These are phyloP conservation scores for Penicillium sp. DNA, from an alignment of 2,329 filamentous ascomycete genomes.

Conservation along the genomic window DNA sequence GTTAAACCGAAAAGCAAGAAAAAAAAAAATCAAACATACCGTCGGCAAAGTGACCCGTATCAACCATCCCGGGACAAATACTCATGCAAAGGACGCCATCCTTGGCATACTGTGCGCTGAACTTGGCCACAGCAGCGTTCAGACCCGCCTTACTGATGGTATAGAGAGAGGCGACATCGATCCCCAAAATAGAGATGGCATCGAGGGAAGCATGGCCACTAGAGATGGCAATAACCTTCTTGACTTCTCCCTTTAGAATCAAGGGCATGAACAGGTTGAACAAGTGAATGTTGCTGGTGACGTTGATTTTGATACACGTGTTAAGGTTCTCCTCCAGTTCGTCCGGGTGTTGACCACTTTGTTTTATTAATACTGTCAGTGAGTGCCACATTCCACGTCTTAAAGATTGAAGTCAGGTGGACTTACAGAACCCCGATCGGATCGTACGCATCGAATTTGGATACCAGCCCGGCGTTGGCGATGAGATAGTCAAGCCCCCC, in stretches of 20 bases:
- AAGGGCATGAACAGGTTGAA: constrained; percentile 56
- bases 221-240: constrained; percentile 56
- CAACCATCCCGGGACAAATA: constrained; percentile 54
- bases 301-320: constrained; percentile 48
- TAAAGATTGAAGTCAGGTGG: background rate
- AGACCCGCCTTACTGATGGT: constrained; percentile 52
- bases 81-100: constrained; percentile 54
- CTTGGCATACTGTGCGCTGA: constrained; percentile 48
- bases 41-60: constrained; percentile 33
- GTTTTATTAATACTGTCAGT: background rate
- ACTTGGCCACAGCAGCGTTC: constrained; percentile 56
- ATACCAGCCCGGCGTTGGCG: constrained; percentile 48
- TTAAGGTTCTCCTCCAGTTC: constrained; percentile 25
- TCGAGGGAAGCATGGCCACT: constrained; percentile 49
- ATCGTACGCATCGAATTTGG: constrained; percentile 28
- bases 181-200: background rate
- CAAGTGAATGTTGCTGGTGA: constrained; percentile 53
- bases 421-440: constrained; percentile 38
- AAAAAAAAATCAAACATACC: background rate
- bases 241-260: constrained; percentile 49
- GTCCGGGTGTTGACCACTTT: background rate
- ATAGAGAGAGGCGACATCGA: constrained; percentile 38
- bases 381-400: background rate
- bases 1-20: background rate
- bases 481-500: constrained; percentile 52